Evolutionary conservation across 1,284 basidiomycete species (phyloP), one percentile per base, ranked within the genome.

Genomic region (Sanguinoderma infundibulare): DNA sequence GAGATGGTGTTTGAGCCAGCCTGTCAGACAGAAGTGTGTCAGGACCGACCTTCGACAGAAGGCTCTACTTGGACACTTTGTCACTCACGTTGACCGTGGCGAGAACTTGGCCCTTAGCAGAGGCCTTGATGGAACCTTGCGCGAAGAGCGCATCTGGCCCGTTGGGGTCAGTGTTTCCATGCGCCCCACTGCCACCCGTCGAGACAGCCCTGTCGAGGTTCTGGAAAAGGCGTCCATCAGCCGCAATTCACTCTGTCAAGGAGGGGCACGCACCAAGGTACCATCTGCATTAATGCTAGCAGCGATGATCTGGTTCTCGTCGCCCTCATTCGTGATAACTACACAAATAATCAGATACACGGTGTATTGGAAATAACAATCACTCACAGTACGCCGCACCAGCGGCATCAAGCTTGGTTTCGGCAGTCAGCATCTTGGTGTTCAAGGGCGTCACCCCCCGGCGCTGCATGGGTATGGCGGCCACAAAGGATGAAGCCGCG

Each of bases 1-100:
- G 80, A 76, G 9, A 82, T 59, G 0, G 81, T 83, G 70, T 81
- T 81, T 5, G 81, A 83, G 8, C 81, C 82, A 36, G 81, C 60
- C 79, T 83, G n/a, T 8, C 42, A 24, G 10, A 22, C 5, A 24
- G 26, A 30, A 22, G 1, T 5, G 28, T 17, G 17, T 36, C 24
- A 35, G 30, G 5, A 14, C 20, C 1, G 7, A 17, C 10, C 9
- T 2, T 10, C 5, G n/a, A 30, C 2, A 9, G 4, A 7, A 15
- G 30, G n/a, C n/a, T n/a, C n/a, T n/a, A n/a, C n/a, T n/a, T 20
- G 2, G 30, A 36, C 7, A 15, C 2, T 9, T n/a, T 5, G 26
- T 1, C 14, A 72, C 77, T 51, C 42, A 81, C 81, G 60, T 83
- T 83, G 35, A 81, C 79, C 3, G 79, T 73, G 20, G 78, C 81